phyloP scores from a whole-genome alignment of 2,329 filamentous ascomycete genomes.

The Pyrenophora teres region DNA sequence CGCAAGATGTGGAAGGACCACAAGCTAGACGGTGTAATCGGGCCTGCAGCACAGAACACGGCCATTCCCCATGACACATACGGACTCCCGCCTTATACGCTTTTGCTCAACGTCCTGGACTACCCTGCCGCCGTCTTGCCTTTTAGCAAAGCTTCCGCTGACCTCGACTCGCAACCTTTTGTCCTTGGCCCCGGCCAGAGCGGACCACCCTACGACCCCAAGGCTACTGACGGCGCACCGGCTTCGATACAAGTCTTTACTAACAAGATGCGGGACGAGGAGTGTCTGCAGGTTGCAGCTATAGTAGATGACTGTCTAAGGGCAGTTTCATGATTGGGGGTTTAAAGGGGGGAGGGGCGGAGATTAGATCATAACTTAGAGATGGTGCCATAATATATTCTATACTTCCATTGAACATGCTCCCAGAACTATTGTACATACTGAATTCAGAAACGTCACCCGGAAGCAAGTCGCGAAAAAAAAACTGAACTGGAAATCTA shows the following conservation, averaged over 20 bases:
- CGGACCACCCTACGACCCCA: slow-evolving; percentile 1
- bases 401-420: too few species aligned
- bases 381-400: too few species aligned
- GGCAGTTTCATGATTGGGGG: background rate
- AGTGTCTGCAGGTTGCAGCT: slow-evolving; percentile 3
- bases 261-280: slow-evolving; percentile 11
- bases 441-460: too few species aligned
- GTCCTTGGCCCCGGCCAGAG: slow-evolving; percentile 1
- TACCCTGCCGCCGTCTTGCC: slow-evolving; percentile 10
- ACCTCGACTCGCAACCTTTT: slow-evolving; percentile 4
- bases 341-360: too few species aligned
- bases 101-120: slow-evolving; percentile 9
- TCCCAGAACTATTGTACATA: too few species aligned
- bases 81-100: slow-evolving; percentile 10
- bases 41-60: slow-evolving; percentile 5
- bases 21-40: slow-evolving; percentile 5
- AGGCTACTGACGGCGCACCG: slow-evolving; percentile 1
- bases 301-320: slow-evolving; percentile 4
- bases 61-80: slow-evolving; percentile 10
- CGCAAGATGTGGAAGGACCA: slow-evolving; percentile 4
- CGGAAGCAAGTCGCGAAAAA: too few species aligned
- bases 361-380: too few species aligned
- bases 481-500: too few species aligned
- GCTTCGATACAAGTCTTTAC: slow-evolving; percentile 4
- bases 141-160: slow-evolving; percentile 3